Base-by-base conservation (phyloP, 371 early-diverging fungal genomes). In the Zopfochytrium polystomum region DNA sequence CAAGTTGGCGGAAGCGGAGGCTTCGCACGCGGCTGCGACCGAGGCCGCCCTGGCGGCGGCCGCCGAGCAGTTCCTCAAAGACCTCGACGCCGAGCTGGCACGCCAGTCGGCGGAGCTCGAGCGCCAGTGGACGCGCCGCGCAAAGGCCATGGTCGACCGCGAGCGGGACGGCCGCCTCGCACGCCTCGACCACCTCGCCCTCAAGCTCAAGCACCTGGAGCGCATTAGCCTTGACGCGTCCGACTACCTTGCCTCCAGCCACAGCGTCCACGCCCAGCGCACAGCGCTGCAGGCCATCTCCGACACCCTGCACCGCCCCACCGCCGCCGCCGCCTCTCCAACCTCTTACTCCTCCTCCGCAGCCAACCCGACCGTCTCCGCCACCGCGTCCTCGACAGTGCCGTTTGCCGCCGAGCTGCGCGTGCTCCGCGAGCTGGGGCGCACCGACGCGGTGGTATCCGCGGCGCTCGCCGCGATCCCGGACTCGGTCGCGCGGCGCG, bases 121-220 rank as follows among this genome's bases (percentile, higher is more conserved):
- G 57, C 66, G 69, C 55, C 65, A 71, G 32, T 86, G 80, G 74
- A 66, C 73, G 25, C 78, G 83, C 11, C 83, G 90, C 68, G 86
- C 92, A 62, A 84, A 85, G 58, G 76, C 80, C 20, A 80, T 86
- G 35, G 90, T 96, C 1, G 97, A 96, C 60, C 73, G 78, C 32
- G 97, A 96, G 76, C 88, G 95, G 44, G 87, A 86, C 35, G 93
- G 95, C 23, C 88, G 95, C 29, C 76, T 97, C 55, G 90, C 95
- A 2, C 79, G 87, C 26, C 72, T 95, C 32, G 93, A 93, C 62
- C 79, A 84, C 44, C 84, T 95, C 48, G 80, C 86, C 52, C 67
- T 82, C 29, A 87, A 90, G 50, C 77, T 93, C 45, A 85, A 81
- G 58, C 71, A 82, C 44, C 80, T 96, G 27, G 90, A 93, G 66